These are phyloP conservation scores for Penicillium egyptiacum DNA, from an alignment of 495 filamentous ascomycete species.

Conservation along the genomic window DNA sequence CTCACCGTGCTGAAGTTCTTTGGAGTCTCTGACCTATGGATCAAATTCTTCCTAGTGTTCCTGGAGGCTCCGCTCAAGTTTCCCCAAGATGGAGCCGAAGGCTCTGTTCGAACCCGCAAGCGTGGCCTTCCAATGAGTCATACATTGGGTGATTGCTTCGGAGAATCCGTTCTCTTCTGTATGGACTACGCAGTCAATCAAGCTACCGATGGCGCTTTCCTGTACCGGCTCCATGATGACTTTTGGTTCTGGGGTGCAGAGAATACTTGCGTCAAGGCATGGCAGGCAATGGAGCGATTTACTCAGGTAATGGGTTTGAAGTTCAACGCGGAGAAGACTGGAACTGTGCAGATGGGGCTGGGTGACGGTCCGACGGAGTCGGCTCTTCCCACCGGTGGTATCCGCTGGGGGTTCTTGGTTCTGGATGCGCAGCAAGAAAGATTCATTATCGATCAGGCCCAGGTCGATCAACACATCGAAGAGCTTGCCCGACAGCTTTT, in stretches of 20 bases:
- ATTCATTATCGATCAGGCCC: constrained; percentile 62
- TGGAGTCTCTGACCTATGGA: constrained; percentile 58
- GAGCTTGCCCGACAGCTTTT: constrained; percentile 61
- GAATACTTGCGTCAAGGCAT: constrained; percentile 54
- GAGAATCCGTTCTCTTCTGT: constrained; percentile 62
- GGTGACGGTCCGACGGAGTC: background rate
- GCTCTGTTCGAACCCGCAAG: constrained; percentile 45
- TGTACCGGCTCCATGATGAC: constrained; percentile 67
- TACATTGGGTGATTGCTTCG: constrained; percentile 57
- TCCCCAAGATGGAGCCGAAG: constrained; percentile 48
- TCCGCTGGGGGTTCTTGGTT: constrained; percentile 66
- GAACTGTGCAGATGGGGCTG: constrained; percentile 47
- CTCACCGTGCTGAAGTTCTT: constrained; percentile 58
- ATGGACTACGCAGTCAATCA: constrained; percentile 68
- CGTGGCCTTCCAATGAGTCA: constrained; percentile 62
- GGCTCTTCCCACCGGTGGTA: constrained; percentile 52
- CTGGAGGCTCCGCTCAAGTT: constrained; percentile 62
- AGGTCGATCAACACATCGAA: constrained; percentile 61
- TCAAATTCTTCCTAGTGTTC: constrained; percentile 61
- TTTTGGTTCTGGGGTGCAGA: constrained; percentile 69
- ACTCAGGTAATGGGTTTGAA: constrained; percentile 54
- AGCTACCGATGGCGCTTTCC: constrained; percentile 46
- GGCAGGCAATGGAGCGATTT: constrained; percentile 57
- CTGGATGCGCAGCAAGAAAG: constrained; percentile 54
- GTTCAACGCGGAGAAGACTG: constrained; percentile 60